These are phyloP conservation scores for Helicostylum pulchrum DNA, from an alignment of 192 early-diverging fungal species.

Conservation along the genomic window DNA sequence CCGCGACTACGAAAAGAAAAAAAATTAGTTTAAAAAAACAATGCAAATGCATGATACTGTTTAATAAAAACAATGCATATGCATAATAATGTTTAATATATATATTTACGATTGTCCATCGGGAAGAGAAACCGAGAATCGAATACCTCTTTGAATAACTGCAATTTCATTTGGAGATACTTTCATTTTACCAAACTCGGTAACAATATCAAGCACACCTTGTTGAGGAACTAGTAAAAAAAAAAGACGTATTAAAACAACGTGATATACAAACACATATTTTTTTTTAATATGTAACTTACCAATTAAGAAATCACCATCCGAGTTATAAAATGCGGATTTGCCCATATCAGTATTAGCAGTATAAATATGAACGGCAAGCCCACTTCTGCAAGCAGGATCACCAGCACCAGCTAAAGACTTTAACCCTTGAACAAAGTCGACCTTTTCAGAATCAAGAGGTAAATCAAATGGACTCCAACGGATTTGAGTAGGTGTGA, in stretches of 20 bases:
- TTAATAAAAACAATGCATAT: neutral
- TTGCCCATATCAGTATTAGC: conserved; percentile 76
- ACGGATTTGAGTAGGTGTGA: conserved; percentile 85
- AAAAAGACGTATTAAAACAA: neutral
- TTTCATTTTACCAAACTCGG: conserved; percentile 83
- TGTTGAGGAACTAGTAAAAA: conserved; percentile 76
- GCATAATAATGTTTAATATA: no score
- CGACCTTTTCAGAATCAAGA: conserved; percentile 42
- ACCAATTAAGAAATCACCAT: conserved; percentile 92
- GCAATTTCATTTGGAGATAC: conserved; percentile 88
- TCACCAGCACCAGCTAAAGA: conserved; percentile 87
- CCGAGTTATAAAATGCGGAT: conserved; percentile 82
- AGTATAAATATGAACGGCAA: conserved; percentile 83
- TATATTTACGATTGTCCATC: conserved; percentile 66
- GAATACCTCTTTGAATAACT: conserved; percentile 91
- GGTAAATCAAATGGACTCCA: conserved; percentile 89
- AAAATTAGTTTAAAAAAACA: neutral
- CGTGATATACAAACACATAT: neutral
- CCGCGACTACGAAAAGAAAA: conserved; percentile 57
- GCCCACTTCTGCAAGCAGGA: conserved; percentile 68
- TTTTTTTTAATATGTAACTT: conserved; percentile 6
- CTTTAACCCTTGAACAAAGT: conserved; percentile 84
- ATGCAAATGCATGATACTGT: neutral
- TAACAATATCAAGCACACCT: conserved; percentile 83
- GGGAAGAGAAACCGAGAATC: conserved; percentile 74